These are phyloP conservation scores for Neonectria punicea DNA, from an alignment of 2,329 filamentous ascomycete species.

Conservation along the genomic window DNA sequence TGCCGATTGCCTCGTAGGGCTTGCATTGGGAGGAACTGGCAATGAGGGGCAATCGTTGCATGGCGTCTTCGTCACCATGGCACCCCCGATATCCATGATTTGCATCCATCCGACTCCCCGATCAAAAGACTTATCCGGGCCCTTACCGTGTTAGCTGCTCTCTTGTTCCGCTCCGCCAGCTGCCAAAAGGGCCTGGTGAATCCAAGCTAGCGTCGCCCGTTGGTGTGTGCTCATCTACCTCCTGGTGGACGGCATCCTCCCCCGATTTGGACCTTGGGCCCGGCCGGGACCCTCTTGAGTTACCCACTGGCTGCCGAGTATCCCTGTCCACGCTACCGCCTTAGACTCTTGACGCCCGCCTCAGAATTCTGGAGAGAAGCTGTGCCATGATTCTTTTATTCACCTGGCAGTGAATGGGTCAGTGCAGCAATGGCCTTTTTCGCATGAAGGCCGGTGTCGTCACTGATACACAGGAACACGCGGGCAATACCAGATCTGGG, in stretches of 20 bases:
- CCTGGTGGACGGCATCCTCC: constrained; percentile 30
- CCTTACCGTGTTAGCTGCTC: constrained; percentile 18
- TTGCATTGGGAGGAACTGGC: constrained; percentile 24
- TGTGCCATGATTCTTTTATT: constrained; percentile 22
- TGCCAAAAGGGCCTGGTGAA: constrained; percentile 12
- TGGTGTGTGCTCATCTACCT: constrained; percentile 36
- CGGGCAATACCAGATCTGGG: constrained; percentile 18
- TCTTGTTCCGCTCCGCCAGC: constrained; percentile 16
- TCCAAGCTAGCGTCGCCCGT: constrained; percentile 31
- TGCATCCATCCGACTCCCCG: constrained; percentile 10
- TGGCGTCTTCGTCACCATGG: constrained; percentile 20
- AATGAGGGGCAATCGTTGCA: constrained; percentile 22
- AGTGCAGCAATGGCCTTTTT: constrained; percentile 18
- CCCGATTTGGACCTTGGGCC: constrained; percentile 38
- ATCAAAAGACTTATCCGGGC: constrained; percentile 9
- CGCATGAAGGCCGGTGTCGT: constrained; percentile 22
- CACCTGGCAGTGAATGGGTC: constrained; percentile 16
- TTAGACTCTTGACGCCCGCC: constrained; percentile 30
- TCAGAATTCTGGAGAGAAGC: constrained; percentile 30
- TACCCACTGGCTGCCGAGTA: constrained; percentile 30
- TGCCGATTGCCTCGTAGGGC: constrained; percentile 29
- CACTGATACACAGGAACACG: constrained; percentile 21
- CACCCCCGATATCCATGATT: constrained; percentile 16
- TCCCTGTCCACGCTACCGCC: constrained; percentile 32
- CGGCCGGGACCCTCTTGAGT: constrained; percentile 29